Conservation (phyloP, 2,329 filamentous ascomycete species). For the Paraphaeosphaeria minitans region DNA sequence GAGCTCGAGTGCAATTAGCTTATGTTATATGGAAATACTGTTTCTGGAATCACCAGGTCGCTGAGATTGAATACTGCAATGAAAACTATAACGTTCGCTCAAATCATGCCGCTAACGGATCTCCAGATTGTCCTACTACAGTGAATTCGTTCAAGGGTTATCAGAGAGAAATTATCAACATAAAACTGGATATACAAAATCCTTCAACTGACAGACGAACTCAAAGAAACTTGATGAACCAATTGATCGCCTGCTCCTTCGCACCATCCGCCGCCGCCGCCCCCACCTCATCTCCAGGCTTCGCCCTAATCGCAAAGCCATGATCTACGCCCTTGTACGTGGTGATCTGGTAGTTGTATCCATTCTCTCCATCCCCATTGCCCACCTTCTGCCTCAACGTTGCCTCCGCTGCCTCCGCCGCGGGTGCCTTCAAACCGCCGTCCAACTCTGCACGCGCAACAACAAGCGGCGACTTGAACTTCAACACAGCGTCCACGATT, state of each 20-base stretch:
- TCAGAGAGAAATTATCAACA: neutral
- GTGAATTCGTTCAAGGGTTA: too few relatives aligned
- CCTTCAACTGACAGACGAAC: neutral
- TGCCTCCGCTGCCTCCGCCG: slow-evolving; percentile 22
- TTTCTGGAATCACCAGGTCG: too few relatives aligned
- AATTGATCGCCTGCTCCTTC: slow-evolving; percentile 27
- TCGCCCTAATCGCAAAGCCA: slow-evolving; percentile 34
- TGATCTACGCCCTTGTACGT: slow-evolving; percentile 26
- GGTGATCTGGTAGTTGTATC: slow-evolving; percentile 24
- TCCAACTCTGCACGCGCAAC: slow-evolving; percentile 28
- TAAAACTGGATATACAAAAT: too few relatives aligned
- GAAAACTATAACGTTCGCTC: too few relatives aligned
- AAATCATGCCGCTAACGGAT: too few relatives aligned
- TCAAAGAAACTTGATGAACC: slow-evolving; percentile 34
- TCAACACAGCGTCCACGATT: slow-evolving; percentile 18
- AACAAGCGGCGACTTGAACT: slow-evolving; percentile 19
- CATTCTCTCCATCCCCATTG: slow-evolving; percentile 22
- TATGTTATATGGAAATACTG: too few relatives aligned
- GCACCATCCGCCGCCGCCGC: slow-evolving; percentile 27
- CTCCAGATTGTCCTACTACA: too few relatives aligned
- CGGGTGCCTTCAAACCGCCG: slow-evolving; percentile 18
- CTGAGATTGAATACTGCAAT: too few relatives aligned
- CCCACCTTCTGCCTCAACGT: slow-evolving; percentile 20
- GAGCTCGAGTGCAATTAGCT: too few relatives aligned
- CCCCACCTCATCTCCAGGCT: slow-evolving; percentile 23